Percentiles rank a stretch among this genome's conserved stretches.
These are phyloP conservation scores for Lasiosphaeriaceae sp. DNA, from an alignment of 495 filamentous ascomycete species.

Conservation along the genomic window DNA sequence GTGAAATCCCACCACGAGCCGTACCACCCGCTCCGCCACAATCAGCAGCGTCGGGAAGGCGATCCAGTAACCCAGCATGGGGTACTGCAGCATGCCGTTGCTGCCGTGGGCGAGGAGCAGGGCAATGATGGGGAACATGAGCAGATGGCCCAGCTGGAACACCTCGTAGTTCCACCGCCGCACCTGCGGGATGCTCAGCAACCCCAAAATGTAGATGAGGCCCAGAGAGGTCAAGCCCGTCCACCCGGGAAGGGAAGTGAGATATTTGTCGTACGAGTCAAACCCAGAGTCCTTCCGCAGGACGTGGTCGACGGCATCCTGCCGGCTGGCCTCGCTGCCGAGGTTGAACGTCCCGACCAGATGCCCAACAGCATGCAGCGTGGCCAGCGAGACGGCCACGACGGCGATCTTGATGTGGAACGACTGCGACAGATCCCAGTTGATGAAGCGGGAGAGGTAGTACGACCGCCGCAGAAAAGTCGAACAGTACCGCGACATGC, in stretches of 20 bases:
- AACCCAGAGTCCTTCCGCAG: conserved; percentile 14
- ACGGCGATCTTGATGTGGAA: conserved; percentile 38
- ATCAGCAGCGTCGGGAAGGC: conserved; percentile 33
- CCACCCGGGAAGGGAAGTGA: conserved; percentile 27
- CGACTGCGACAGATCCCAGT: conserved; percentile 36
- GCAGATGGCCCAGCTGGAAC: conserved; percentile 36
- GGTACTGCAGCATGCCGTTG: conserved; percentile 26
- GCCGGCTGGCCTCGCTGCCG: conserved; percentile 23
- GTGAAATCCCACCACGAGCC: conserved; percentile 28
- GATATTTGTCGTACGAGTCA: conserved; percentile 25
- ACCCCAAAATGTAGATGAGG: conserved; percentile 28
- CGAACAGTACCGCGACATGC: conserved; percentile 35
- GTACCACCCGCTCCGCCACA: conserved; percentile 22
- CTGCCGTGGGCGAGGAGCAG: conserved; percentile 34
- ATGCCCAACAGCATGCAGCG: conserved; percentile 37
- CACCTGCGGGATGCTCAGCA: conserved; percentile 29
- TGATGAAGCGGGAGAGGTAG: conserved; percentile 33
- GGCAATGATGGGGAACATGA: conserved; percentile 38
- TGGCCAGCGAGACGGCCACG: conserved; percentile 28
- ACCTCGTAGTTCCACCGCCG: conserved; percentile 32
- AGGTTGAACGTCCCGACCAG: conserved; percentile 29
- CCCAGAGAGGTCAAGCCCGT: conserved; percentile 30
- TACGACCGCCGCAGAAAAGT: conserved; percentile 28
- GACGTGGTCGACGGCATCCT: conserved; percentile 18
- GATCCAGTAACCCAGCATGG: conserved; percentile 40